Percentiles rank a stretch among this genome's conserved stretches.
Evolutionary conservation across 805 yeast species (phyloP).

Genomic region (Candida sphagnicola): DNA sequence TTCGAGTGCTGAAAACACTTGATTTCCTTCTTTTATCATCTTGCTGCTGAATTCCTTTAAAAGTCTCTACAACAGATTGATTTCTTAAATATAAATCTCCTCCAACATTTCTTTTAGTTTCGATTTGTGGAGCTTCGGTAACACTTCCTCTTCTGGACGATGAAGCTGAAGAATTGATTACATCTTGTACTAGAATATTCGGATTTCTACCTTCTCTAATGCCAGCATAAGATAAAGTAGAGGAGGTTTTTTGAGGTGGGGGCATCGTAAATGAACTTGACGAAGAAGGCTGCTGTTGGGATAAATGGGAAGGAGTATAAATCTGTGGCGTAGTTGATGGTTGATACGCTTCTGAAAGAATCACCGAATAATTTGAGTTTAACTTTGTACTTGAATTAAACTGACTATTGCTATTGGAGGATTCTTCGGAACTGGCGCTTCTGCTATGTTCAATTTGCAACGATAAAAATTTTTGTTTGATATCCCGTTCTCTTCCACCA

Average conservation of each 20-base stretch:
- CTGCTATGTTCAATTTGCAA: conserved; percentile 21
- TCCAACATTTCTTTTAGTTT: conserved; percentile 42
- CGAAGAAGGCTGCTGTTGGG: conserved; percentile 11
- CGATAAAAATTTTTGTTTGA: conserved; percentile 16
- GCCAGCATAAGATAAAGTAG: conserved; percentile 21
- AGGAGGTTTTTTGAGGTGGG: conserved; percentile 11
- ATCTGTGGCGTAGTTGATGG: conserved; percentile 11
- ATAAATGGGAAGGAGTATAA: conserved; percentile 15
- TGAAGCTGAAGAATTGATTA: conserved; percentile 25
- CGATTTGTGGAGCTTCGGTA: conserved; percentile 39
- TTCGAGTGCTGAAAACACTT: conserved; percentile 15
- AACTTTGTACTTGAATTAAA: conserved; percentile 13
- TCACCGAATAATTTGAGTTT: conserved; percentile 21
- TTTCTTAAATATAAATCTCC: conserved; percentile 41
- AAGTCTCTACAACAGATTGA: conserved; percentile 39
- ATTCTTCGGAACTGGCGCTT: conserved; percentile 30
- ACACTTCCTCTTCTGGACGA: conserved; percentile 30
- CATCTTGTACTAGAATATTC: conserved; percentile 28
- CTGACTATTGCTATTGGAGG: conserved; percentile 14
- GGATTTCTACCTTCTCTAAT: conserved; percentile 23
- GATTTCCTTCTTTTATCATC: conserved; percentile 35
- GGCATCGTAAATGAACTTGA: conserved; percentile 6
- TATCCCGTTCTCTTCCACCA: conserved; percentile 22
- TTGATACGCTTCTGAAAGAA: conserved; percentile 27
- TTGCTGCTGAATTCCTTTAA: conserved; percentile 38